phyloP scores from a whole-genome alignment of 1,139 yeast genomes.

The Martiniozyma asiatica region DNA sequence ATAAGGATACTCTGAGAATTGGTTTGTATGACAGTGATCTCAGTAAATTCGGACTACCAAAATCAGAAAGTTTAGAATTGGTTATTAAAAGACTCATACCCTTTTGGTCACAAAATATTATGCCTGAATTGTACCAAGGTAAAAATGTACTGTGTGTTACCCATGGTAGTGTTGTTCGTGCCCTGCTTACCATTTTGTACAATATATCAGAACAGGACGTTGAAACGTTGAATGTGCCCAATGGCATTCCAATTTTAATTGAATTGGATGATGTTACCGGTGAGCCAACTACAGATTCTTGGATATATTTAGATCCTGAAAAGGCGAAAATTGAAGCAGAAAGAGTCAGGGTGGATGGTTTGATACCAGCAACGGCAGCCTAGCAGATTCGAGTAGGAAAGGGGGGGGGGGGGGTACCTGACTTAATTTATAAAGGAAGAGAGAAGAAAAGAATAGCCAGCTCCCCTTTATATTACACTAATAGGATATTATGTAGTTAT shows the following conservation, averaged over 20 bases:
- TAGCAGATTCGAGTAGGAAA: too few species aligned
- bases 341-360: constrained; percentile 52
- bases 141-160: constrained; percentile 49
- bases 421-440: too few species aligned
- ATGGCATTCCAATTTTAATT: constrained; percentile 57
- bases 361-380: constrained; percentile 7
- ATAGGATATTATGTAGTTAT: too few species aligned
- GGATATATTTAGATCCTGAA: constrained; percentile 62
- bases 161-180: constrained; percentile 68
- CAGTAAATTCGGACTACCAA: constrained; percentile 32
- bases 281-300: too few species aligned
- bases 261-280: constrained; percentile 26
- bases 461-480: too few species aligned
- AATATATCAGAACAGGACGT: constrained; percentile 51
- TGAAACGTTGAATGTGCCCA: constrained; percentile 58
- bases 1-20: constrained; percentile 13
- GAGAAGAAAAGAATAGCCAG: too few species aligned
- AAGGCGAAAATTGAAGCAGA: constrained; percentile 53
- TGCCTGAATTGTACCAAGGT: constrained; percentile 23
- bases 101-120: constrained; percentile 34
- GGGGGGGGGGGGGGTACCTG: too few species aligned
- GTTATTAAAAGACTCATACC: constrained; percentile 54
- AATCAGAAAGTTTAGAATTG: constrained; percentile 58
- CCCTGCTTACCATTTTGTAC: constrained; percentile 48
- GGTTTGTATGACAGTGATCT: constrained; percentile 14